Conservation (phyloP, 441 rosid species). For the Adansonia grandidieri region DNA sequence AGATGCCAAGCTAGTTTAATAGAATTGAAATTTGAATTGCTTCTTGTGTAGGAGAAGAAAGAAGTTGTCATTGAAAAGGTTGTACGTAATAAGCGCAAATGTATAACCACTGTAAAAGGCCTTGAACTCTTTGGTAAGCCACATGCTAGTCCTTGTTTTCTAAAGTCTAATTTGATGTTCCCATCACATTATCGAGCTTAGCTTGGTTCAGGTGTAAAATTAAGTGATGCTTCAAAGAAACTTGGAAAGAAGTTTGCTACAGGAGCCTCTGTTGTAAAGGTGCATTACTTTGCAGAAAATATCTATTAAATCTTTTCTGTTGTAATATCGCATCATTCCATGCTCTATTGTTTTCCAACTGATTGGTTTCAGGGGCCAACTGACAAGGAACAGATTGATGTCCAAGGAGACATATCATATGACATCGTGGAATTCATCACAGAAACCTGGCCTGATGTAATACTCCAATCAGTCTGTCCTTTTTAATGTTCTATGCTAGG, state of each 20-base stretch:
- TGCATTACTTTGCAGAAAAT: conserved; percentile 20
- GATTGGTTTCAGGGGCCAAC: conserved; percentile 59
- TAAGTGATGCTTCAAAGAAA: conserved; percentile 69
- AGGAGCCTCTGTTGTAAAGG: conserved; percentile 76
- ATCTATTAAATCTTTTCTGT: background rate
- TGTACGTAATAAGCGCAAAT: conserved; percentile 66
- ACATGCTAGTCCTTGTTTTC: conserved; percentile 5
- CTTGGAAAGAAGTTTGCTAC: conserved; percentile 76
- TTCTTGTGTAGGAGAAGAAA: conserved; percentile 52
- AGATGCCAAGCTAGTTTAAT: conserved; percentile 1
- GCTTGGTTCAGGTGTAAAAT: conserved; percentile 56
- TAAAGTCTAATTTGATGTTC: background rate
- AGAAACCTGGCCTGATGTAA: conserved; percentile 68
- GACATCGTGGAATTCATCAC: conserved; percentile 64
- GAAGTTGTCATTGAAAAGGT: conserved; percentile 78
- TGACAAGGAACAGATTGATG: conserved; percentile 78
- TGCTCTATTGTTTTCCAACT: conserved; percentile 16
- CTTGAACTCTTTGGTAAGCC: conserved; percentile 65
- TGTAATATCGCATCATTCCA: conserved; percentile 9
- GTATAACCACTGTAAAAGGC: conserved; percentile 72
- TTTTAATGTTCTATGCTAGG: conserved; percentile 9
- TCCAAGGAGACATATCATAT: conserved; percentile 68
- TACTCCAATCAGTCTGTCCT: conserved; percentile 21
- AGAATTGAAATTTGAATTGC: conserved; percentile 3
- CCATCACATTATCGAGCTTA: background rate